A percentile compares a stretch with the other conserved stretches of the same genome.
Conservation (phyloP, 257 asterid species). For the Anisodus acutangulus region DNA sequence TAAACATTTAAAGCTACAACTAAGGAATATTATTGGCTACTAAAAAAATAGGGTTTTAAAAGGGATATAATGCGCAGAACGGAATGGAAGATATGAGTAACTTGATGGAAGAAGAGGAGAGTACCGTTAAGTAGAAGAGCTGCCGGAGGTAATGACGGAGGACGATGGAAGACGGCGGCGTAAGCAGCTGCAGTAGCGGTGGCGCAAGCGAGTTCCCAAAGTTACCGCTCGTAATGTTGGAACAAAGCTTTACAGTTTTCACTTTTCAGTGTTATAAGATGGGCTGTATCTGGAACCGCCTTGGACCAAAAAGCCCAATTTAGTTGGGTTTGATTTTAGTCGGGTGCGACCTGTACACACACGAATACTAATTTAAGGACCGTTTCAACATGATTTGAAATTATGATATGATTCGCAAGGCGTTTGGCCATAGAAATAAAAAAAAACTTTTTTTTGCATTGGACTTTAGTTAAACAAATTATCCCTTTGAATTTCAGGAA, state of each 20-base stretch:
- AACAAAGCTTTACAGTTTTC: background rate
- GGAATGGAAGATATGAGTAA: background rate
- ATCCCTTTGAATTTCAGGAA: too few relatives aligned
- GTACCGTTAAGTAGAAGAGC: background rate
- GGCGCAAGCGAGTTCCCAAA: background rate
- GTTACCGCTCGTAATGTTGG: background rate
- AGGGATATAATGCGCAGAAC: background rate
- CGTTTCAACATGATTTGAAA: too few relatives aligned
- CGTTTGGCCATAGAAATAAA: too few relatives aligned
- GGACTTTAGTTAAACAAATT: too few relatives aligned
- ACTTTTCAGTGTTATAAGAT: background rate
- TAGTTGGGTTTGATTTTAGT: background rate
- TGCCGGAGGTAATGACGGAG: background rate
- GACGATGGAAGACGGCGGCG: background rate
- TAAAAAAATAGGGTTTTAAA: background rate
- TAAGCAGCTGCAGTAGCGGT: background rate
- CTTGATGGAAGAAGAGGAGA: background rate
- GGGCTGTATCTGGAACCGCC: slow-evolving; percentile 9
- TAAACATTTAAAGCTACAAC: too few relatives aligned
- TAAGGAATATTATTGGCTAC: too few relatives aligned
- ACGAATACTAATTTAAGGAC: too few relatives aligned
- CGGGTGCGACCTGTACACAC: too few relatives aligned
- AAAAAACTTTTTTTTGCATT: too few relatives aligned
- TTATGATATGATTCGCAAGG: too few relatives aligned
- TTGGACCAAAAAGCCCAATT: background rate